These are phyloP conservation scores for Phyllosticta citrichinensis DNA, from an alignment of 2,329 filamentous ascomycete species.

Conservation along the genomic window DNA sequence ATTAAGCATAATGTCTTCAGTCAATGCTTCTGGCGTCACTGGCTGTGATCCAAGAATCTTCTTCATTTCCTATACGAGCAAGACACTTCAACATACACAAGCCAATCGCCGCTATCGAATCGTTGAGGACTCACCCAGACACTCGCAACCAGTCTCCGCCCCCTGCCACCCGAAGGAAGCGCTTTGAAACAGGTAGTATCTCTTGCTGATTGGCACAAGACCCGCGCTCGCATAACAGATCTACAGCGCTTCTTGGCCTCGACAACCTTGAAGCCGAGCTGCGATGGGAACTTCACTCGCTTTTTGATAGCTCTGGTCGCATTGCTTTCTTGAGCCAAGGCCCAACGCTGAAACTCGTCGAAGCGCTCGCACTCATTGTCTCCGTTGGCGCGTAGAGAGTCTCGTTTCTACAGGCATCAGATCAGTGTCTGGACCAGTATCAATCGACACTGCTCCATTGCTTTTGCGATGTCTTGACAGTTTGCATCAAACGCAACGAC, in stretches of 20 bases:
- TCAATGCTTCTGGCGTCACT: not conserved
- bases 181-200: not conserved
- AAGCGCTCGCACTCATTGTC: not conserved
- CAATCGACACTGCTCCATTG: not conserved
- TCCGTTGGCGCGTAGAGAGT: not conserved
- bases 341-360: not conserved
- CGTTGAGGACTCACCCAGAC: not conserved
- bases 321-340: not conserved
- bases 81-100: not conserved
- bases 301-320: not conserved
- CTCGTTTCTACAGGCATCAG: not conserved
- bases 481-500: too few species aligned
- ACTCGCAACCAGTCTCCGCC: not conserved
- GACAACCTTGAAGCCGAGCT: not conserved
- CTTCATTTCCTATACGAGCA: not conserved
- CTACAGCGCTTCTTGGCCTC: not conserved
- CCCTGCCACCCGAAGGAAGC: not conserved
- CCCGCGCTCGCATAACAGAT: not conserved
- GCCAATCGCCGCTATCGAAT: not conserved
- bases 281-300: not conserved
- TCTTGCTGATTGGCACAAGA: not conserved
- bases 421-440: not conserved
- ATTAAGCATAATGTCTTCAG: not conserved
- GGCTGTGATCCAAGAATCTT: not conserved
- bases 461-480: too few species aligned